A percentile compares a stretch with the other conserved stretches of the same genome.
phyloP scores from a whole-genome alignment of 352 stramenopile genomes.

The Phytophthora rubi region DNA sequence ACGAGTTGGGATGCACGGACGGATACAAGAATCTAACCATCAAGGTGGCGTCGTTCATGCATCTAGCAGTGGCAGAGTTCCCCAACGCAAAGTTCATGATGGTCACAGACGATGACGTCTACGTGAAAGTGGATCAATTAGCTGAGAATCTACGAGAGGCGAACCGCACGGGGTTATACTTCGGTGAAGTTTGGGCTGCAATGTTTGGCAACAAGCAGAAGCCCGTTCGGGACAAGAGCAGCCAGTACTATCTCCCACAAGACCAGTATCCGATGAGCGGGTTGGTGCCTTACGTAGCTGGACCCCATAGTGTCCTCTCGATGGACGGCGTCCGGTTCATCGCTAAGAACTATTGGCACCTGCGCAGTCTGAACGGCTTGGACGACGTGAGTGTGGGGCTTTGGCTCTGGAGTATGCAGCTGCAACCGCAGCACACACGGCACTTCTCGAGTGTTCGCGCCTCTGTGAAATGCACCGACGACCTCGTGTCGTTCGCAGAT shows the following conservation, averaged over 20 bases:
- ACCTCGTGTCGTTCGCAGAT: conserved; percentile 57
- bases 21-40: conserved; percentile 29
- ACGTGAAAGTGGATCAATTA: conserved; percentile 35
- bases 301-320: conserved; percentile 50
- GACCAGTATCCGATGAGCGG: conserved; percentile 29
- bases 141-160: not conserved
- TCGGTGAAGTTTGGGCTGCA: conserved; percentile 2
- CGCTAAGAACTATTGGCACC: conserved; percentile 29
- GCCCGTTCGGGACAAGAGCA: conserved; percentile 23
- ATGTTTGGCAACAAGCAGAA: not conserved
- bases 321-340: conserved; percentile 55
- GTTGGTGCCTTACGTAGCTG: conserved; percentile 40
- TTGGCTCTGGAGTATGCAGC: conserved; percentile 56
- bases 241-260: not conserved
- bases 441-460: conserved; percentile 22
- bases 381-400: conserved; percentile 65
- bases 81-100: conserved; percentile 40
- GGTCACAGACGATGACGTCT: conserved; percentile 57
- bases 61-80: conserved; percentile 13
- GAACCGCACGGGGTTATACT: conserved; percentile 13
- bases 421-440: conserved; percentile 32
- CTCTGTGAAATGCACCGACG: conserved; percentile 34
- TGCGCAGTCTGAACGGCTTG: conserved; percentile 40
- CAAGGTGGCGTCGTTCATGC: conserved; percentile 37
- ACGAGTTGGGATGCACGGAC: conserved; percentile 48